Evolutionary conservation across 176 grass and related monocot genomes (phyloP).

Genomic region (Juncus effusus): DNA sequence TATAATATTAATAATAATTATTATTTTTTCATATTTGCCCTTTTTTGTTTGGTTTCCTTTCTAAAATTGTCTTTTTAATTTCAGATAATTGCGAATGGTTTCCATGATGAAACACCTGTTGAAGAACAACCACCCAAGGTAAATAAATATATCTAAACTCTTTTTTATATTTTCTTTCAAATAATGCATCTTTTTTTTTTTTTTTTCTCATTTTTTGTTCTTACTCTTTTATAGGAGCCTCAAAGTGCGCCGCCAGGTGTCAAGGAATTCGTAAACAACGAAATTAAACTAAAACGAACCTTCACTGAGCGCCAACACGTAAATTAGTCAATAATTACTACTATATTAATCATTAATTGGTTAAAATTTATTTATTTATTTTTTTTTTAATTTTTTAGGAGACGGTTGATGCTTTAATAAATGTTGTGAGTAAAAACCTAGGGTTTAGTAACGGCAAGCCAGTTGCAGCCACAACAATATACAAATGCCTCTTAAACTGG

Average conservation of each 20-base stretch:
- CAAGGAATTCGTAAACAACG: conserved; percentile 58
- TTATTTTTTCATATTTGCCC: not conserved
- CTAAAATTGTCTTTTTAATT: not conserved
- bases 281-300: conserved; percentile 64
- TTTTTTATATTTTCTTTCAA: not conserved
- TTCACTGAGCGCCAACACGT: conserved; percentile 73
- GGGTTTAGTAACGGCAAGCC: conserved; percentile 85
- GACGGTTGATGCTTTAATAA: conserved; percentile 76
- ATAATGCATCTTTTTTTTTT: not conserved
- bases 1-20: conserved; percentile 18
- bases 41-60: not conserved
- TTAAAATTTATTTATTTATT: conserved; percentile 31
- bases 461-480: conserved; percentile 86
- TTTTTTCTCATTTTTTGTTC: not conserved
- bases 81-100: conserved; percentile 26
- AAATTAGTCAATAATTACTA: conserved; percentile 14
- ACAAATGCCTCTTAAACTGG: conserved; percentile 97
- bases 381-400: conserved; percentile 50
- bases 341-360: conserved; percentile 10
- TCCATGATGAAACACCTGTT: conserved; percentile 22
- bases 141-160: not conserved
- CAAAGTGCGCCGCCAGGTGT: conserved; percentile 87
- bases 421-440: conserved; percentile 66
- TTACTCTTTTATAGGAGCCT: conserved; percentile 60
- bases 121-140: conserved; percentile 23